Base-by-base conservation (phyloP, 1,284 basidiomycete genomes). In the Papiliotrema flavescens region DNA sequence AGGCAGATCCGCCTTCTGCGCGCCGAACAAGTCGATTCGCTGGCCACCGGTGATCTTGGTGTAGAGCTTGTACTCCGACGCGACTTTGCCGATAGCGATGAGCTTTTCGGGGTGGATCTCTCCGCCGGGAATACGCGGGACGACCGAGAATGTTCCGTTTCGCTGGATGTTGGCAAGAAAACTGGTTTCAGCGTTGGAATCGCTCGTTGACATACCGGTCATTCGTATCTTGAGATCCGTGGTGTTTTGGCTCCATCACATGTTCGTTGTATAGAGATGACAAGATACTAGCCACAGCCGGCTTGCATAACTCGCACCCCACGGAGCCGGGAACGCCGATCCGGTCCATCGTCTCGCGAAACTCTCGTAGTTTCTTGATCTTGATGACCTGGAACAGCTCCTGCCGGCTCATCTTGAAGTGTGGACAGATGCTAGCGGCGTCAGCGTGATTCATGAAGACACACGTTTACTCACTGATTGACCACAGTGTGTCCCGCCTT, bases 131-230 rank as follows among this genome's bases (percentile, higher is more conserved):
- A 89, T 79, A 44, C 87, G 81, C 17, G 87, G 87, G 17, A 89
- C 80, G 55, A 89, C 86, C 2, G 83, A 85, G 73, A 86, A 89
- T 0, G 86, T 83, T 8, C 83, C 87, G 59, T 88, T 84, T 23
- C 87, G 79, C 67, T 89, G 87, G 47, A 89, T 86, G 67, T 89
- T 89, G 23, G 84, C 87, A 54, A 89, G 74, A 73, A 82, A 88
- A 49, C 60, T 55, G 32, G 13, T 19, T 35, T 40, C 15, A 40
- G 39, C 17, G 6, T 20, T 17, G 6, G 6, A 4, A 5, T 17
- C 22, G 8, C 24, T 26, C 24, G 28, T 19, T 22, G 28, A 47
- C 48, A 34, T 37, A 55, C 51, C 80, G 78, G 58, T 73, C 76
- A 60, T 76, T 76, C 2, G 66, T 69, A 42, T 72, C 67, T 45